Evolutionary conservation across 345 rosid species (phyloP).

Genomic region (Excoecaria agallocha): DNA sequence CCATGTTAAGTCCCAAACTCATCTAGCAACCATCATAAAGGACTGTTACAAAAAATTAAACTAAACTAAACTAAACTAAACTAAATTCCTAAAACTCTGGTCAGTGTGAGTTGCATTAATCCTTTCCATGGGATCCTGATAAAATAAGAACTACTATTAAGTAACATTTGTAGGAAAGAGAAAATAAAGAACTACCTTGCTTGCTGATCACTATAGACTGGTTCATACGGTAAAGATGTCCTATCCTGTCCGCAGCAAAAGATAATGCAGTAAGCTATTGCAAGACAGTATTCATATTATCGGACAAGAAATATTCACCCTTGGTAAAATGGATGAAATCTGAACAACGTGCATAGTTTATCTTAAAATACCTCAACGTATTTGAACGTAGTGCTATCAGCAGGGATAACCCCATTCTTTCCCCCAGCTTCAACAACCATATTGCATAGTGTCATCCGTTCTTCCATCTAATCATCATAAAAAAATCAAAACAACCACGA

Average conservation of each 20-base stretch:
- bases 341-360: neutral
- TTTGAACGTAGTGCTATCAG: slow-evolving; percentile 83
- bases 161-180: neutral
- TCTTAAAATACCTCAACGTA: slow-evolving; percentile 66
- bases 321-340: too few relatives aligned
- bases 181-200: slow-evolving; percentile 54
- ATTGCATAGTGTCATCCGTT: slow-evolving; percentile 93
- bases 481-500: slow-evolving; percentile 12
- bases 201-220: slow-evolving; percentile 83
- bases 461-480: slow-evolving; percentile 76
- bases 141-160: neutral
- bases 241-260: slow-evolving; percentile 55
- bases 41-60: neutral
- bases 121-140: neutral
- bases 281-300: neutral
- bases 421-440: slow-evolving; percentile 99
- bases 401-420: slow-evolving; percentile 91
- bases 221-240: slow-evolving; percentile 75
- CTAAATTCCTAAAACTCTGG: neutral
- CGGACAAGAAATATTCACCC: too few relatives aligned
- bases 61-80: neutral
- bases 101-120: neutral
- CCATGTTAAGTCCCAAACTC: neutral
- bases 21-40: neutral
- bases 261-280: neutral